These are phyloP conservation scores for Pleurotus ostreatus DNA, from an alignment of 768 basidiomycete genomes.

Conservation along the genomic window DNA sequence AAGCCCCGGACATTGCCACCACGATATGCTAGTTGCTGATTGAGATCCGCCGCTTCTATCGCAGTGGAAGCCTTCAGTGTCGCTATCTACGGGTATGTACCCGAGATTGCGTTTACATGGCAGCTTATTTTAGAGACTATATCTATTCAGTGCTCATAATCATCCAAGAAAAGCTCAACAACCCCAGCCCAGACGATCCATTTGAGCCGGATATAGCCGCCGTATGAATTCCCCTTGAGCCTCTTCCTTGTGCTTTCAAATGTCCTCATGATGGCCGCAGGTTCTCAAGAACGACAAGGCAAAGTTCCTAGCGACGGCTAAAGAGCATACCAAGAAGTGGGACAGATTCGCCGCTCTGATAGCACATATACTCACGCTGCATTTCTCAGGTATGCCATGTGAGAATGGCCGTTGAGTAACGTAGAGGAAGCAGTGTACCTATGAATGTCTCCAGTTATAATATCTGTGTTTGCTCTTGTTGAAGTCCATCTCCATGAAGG, in stretches of 20 bases:
- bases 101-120: too few relatives aligned
- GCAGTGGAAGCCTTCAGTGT: slow-evolving; percentile 85
- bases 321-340: slow-evolving; percentile 83
- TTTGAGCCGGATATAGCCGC: slow-evolving; percentile 86
- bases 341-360: slow-evolving; percentile 10
- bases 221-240: slow-evolving; percentile 35
- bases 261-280: slow-evolving; percentile 29
- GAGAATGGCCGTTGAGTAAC: slow-evolving; percentile 2
- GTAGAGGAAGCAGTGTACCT: neutral
- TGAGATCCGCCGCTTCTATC: neutral
- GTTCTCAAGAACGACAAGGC: slow-evolving; percentile 71
- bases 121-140: neutral
- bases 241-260: slow-evolving; percentile 4
- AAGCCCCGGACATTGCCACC: slow-evolving; percentile 16
- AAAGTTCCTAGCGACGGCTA: slow-evolving; percentile 75
- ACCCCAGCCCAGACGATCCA: slow-evolving; percentile 84
- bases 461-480: slow-evolving; percentile 3
- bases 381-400: slow-evolving; percentile 22
- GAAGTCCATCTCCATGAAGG: too few relatives aligned
- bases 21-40: neutral
- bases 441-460: too few relatives aligned
- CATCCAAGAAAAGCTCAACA: slow-evolving; percentile 83
- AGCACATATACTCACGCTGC: slow-evolving; percentile 1
- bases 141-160: slow-evolving; percentile 56
- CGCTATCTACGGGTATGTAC: slow-evolving; percentile 59